Percentiles rank a stretch among this genome's conserved stretches.
These are phyloP conservation scores for Tillandsia leiboldiana DNA, from an alignment of 176 grass and related monocot species.

Conservation along the genomic window DNA sequence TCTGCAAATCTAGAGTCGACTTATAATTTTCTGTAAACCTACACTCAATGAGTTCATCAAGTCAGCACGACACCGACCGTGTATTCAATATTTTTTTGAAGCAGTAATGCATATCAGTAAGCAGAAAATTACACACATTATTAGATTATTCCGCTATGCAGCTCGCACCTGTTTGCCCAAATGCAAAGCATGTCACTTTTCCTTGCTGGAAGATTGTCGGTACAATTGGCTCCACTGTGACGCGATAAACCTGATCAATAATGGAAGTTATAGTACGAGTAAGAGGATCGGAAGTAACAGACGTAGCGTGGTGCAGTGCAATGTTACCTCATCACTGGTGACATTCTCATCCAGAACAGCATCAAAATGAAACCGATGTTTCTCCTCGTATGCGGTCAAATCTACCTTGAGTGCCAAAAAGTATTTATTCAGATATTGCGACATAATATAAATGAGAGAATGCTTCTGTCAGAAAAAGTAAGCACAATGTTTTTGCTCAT, in stretches of 20 bases:
- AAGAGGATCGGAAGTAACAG: no score
- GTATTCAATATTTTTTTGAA: no score
- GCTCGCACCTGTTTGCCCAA: constrained; percentile 64
- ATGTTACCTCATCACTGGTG: constrained; percentile 65
- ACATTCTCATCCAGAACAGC: constrained; percentile 54
- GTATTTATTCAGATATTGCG: constrained; percentile 11
- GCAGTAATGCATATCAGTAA: no score
- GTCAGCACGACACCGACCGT: no score
- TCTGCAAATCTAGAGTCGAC: no score
- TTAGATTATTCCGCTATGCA: neutral
- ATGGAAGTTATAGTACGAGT: no score
- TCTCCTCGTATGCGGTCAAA: constrained; percentile 77
- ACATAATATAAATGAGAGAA: neutral
- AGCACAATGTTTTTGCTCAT: neutral
- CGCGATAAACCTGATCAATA: constrained; percentile 45
- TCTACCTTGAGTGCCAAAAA: constrained; percentile 45
- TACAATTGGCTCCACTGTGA: constrained; percentile 50
- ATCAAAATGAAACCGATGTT: constrained; percentile 66
- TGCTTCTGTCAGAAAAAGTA: neutral
- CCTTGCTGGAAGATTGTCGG: constrained; percentile 56
- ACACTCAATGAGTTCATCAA: no score
- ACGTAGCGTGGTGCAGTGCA: no score
- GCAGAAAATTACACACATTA: no score
- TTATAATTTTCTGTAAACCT: no score
- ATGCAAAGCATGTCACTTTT: constrained; percentile 72